Evolutionary conservation across 2,329 filamentous ascomycete species (phyloP).

Genomic region (Madurella fahalii): DNA sequence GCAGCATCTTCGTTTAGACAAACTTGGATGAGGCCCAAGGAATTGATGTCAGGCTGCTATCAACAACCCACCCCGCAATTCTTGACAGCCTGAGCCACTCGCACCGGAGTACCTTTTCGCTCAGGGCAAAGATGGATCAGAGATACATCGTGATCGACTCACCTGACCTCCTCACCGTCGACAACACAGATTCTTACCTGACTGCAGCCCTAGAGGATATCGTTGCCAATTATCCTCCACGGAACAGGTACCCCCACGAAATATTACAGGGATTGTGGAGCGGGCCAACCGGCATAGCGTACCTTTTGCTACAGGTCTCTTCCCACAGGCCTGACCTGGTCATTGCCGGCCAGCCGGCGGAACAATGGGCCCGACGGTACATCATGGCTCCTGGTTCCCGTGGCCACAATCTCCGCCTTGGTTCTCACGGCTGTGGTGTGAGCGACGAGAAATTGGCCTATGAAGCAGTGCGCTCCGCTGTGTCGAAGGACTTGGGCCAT

Average conservation of each 20-base stretch:
- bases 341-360: conserved; percentile 39
- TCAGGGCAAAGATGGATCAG: conserved; percentile 1
- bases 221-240: conserved; percentile 35
- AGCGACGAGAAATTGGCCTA: conserved; percentile 46
- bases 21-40: neutral
- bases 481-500: conserved; percentile 36
- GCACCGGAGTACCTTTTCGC: neutral
- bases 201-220: conserved; percentile 35
- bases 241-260: conserved; percentile 31
- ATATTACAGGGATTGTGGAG: conserved; percentile 46
- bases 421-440: conserved; percentile 46
- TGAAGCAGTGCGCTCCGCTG: conserved; percentile 42
- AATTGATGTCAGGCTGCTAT: no score
- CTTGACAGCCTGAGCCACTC: neutral
- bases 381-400: conserved; percentile 36
- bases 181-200: conserved; percentile 30
- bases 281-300: conserved; percentile 54
- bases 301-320: conserved; percentile 50
- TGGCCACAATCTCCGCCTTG: conserved; percentile 31
- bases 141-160: conserved; percentile 35
- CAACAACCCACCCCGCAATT: neutral
- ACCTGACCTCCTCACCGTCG: conserved; percentile 28
- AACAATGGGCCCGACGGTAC: conserved; percentile 47
- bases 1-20: neutral
- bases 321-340: conserved; percentile 39